These are phyloP conservation scores for Candida fluviatilis DNA, from an alignment of 805 yeast species.

Conservation along the genomic window DNA sequence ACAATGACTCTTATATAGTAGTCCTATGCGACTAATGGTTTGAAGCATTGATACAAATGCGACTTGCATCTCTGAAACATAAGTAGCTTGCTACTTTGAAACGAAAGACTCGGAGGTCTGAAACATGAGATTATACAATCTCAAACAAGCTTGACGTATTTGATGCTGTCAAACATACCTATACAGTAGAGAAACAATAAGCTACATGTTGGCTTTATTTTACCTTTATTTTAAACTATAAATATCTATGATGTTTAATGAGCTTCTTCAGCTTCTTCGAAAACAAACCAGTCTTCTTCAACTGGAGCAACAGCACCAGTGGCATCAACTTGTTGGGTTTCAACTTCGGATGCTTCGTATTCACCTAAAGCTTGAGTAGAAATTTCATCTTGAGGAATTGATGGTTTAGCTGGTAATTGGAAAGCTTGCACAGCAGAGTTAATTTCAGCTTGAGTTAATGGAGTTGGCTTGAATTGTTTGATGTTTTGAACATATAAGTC, in stretches of 20 bases:
- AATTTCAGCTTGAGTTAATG: conserved; percentile 68
- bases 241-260: conserved; percentile 28
- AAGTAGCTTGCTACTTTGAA: no score
- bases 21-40: no score
- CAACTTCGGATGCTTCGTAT: conserved; percentile 71
- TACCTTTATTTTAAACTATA: neutral
- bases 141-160: no score
- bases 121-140: no score
- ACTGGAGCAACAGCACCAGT: conserved; percentile 39
- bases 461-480: conserved; percentile 83
- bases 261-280: conserved; percentile 52
- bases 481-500: conserved; percentile 86
- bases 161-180: no score
- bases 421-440: conserved; percentile 79
- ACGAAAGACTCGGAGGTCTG: no score
- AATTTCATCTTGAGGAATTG: conserved; percentile 66
- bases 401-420: conserved; percentile 76
- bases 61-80: no score
- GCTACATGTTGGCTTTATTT: no score
- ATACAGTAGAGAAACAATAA: no score
- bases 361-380: conserved; percentile 64
- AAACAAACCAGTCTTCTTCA: conserved; percentile 78
- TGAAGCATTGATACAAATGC: no score
- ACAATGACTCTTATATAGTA: no score
- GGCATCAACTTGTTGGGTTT: conserved; percentile 43